Base-by-base conservation (phyloP, 2,329 filamentous ascomycete genomes). In the Didymella keratinophila region DNA sequence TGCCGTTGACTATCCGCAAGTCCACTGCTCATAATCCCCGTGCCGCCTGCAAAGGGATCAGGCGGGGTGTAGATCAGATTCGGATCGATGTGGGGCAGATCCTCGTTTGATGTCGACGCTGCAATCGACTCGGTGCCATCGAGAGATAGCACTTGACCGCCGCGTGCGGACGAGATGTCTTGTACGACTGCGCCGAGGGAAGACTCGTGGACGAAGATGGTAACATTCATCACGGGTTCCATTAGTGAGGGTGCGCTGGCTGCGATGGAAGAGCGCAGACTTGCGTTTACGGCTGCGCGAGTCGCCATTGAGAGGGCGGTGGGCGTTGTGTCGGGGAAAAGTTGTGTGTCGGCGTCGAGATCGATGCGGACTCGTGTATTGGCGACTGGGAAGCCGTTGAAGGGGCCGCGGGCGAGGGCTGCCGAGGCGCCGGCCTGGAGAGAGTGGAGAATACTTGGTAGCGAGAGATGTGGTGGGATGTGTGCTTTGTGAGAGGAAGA, bases 191-290 rank as follows among this genome's bases (percentile, higher is more conserved):
- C 85, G 4, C 93, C 93, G 1, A 97, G 88, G 7, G 86, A 88
- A 6, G 84, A 83, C 77, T 97, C 94, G 50, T 95, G 91, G 48
- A 95, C 92, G 65, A 87, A 88, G 71, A 99, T 96, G 51, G 89
- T 87, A 5, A 91, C 92, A 60, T 89, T 88, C 92, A 98, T 97
- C 53, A 99, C 91, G 1, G 95, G 95, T 72, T 99, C 95, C 79
- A 98, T 89, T 37, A 99, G 81, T 1, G 85, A 84, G 1, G 92
- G 84, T 2, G 81, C 79, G 2, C 80, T 72, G 27, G 79, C 76
- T 10, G 83, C 78, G 54, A 86, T 82, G 0, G 88, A 86, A 18
- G 86, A 82, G 49, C 85, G 84, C 1, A 98, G 83, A 0, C 89
- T 89, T 9, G 84, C 81, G 58, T 89, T 86, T 0, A 93, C 89